Conservation (phyloP, 306 rosid species). For the Fragaria vesca region DNA sequence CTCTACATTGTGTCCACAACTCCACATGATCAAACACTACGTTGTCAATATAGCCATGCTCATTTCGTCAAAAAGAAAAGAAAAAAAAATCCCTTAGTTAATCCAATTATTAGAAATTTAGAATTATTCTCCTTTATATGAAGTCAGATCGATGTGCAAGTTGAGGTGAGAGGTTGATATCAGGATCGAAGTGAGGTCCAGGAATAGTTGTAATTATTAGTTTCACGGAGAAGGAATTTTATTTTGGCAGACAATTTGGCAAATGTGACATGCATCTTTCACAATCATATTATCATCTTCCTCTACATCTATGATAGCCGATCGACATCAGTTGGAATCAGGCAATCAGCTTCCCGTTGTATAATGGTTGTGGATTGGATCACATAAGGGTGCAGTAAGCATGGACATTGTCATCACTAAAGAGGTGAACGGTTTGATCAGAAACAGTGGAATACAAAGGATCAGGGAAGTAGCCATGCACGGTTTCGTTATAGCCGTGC, state of each 20-base stretch:
- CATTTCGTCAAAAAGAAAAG: neutral
- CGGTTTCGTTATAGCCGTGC: slow-evolving; percentile 61
- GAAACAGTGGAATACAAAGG: slow-evolving; percentile 49
- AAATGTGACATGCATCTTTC: neutral
- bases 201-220: neutral
- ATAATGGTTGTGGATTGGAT: neutral
- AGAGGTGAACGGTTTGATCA: slow-evolving; percentile 66
- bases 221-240: neutral
- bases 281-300: neutral
- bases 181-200: slow-evolving; percentile 1
- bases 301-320: neutral
- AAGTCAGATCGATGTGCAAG: neutral
- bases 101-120: neutral
- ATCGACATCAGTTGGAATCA: too few relatives aligned
- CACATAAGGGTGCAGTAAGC: slow-evolving; percentile 70
- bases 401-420: slow-evolving; percentile 76
- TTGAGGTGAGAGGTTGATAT: neutral
- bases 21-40: neutral
- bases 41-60: neutral
- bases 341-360: too few relatives aligned
- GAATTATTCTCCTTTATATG: neutral
- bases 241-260: slow-evolving; percentile 1
- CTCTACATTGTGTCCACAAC: neutral
- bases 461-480: slow-evolving; percentile 65
- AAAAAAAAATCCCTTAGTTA: too few relatives aligned